Evolutionary conservation across 1,139 yeast species (phyloP).

Genomic region (Yamadazyma friedrichii): DNA sequence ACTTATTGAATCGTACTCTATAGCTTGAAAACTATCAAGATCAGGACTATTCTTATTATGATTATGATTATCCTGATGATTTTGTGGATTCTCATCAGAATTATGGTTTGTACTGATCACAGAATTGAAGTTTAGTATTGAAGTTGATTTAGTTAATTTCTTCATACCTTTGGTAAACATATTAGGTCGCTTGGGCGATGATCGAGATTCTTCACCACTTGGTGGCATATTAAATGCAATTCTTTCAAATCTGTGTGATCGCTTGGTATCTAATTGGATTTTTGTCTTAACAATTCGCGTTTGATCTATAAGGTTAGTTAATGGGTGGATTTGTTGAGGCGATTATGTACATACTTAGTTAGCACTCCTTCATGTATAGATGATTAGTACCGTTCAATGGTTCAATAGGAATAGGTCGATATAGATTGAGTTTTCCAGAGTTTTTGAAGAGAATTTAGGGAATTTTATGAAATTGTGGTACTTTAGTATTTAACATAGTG

Average conservation of each 20-base stretch:
- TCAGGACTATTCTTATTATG: neutral
- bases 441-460: too few relatives aligned
- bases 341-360: too few relatives aligned
- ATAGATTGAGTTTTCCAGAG: too few relatives aligned
- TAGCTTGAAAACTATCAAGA: slow-evolving; percentile 6
- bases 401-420: too few relatives aligned
- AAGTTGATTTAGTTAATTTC: slow-evolving; percentile 21
- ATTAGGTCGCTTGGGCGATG: slow-evolving; percentile 14
- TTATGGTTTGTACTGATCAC: slow-evolving; percentile 3
- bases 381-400: too few relatives aligned
- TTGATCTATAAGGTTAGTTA: neutral
- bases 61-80: neutral
- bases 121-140: slow-evolving; percentile 19
- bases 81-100: neutral
- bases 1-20: slow-evolving; percentile 26
- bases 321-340: too few relatives aligned
- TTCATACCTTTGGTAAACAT: slow-evolving; percentile 22
- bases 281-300: slow-evolving; percentile 5
- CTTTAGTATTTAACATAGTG: too few relatives aligned
- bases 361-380: too few relatives aligned
- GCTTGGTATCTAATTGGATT: neutral
- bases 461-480: too few relatives aligned
- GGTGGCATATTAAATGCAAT: neutral
- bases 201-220: neutral
- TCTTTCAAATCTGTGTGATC: slow-evolving; percentile 1